Conservation (phyloP, 2,329 filamentous ascomycete species). For the Fusarium sp. region DNA sequence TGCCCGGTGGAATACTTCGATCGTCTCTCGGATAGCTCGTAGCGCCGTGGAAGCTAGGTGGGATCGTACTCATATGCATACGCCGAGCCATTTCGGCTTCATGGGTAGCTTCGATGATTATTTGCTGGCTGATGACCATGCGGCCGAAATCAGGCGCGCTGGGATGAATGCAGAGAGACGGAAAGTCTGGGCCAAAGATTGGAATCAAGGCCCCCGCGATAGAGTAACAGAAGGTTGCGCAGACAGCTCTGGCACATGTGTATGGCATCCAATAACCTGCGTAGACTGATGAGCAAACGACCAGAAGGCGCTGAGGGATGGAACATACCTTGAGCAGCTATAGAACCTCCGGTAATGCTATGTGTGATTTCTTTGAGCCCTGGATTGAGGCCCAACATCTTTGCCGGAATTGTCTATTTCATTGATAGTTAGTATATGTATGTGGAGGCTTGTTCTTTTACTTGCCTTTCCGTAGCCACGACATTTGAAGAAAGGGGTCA, state of each 20-base stretch:
- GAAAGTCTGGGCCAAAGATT: conserved; percentile 87
- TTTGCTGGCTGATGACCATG: conserved; percentile 71
- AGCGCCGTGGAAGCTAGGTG: conserved; percentile 14
- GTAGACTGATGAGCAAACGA: conserved; percentile 15
- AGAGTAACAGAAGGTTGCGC: conserved; percentile 86
- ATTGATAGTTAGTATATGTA: conserved; percentile 18
- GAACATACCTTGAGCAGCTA: conserved; percentile 82
- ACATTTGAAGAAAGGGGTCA: conserved; percentile 95
- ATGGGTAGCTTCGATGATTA: conserved; percentile 62
- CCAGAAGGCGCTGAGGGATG: not conserved
- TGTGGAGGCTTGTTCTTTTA: not conserved
- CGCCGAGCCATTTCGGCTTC: conserved; percentile 53
- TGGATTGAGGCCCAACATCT: conserved; percentile 80
- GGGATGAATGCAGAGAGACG: conserved; percentile 73
- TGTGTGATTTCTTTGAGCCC: conserved; percentile 90
- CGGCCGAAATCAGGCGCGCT: conserved; percentile 70
- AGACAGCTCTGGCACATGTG: conserved; percentile 84
- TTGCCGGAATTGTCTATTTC: conserved; percentile 83
- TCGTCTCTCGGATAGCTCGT: conserved; percentile 37
- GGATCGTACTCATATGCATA: conserved; percentile 18
- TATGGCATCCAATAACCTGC: conserved; percentile 97
- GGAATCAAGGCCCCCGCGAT: conserved; percentile 90
- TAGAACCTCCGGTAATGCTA: conserved; percentile 92
- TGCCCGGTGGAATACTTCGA: not conserved
- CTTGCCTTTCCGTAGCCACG: conserved; percentile 85